Evolutionary conservation across 73 alveolate genomes (phyloP).

Genomic region (Tetrahymena borealis): DNA sequence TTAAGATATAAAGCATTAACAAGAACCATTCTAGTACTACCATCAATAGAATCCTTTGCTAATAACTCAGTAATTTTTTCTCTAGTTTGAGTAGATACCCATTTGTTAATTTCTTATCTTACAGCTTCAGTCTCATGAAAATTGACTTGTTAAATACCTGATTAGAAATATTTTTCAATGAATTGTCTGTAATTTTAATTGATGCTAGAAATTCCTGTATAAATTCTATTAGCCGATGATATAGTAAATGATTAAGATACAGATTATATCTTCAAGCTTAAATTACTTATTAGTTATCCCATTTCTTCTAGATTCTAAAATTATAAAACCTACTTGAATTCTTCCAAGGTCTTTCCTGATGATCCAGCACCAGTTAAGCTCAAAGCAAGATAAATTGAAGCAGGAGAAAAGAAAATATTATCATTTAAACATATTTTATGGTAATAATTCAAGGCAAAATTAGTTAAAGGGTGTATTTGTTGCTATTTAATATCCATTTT

Average conservation of each 20-base stretch:
- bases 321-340: background rate
- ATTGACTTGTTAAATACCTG: background rate
- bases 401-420: background rate
- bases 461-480: too few relatives aligned
- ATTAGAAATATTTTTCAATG: background rate
- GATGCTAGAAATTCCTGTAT: background rate
- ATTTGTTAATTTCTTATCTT: background rate
- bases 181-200: background rate
- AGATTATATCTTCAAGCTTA: background rate
- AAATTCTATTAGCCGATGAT: background rate
- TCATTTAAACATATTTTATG: too few relatives aligned
- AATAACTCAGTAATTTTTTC: background rate
- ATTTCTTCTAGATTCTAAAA: background rate
- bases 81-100: background rate
- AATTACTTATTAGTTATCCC: background rate
- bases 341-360: background rate
- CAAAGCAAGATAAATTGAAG: background rate
- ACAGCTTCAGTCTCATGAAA: background rate
- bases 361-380: background rate
- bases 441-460: too few relatives aligned
- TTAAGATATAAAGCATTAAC: background rate
- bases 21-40: background rate
- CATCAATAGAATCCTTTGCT: background rate
- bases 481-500: too few relatives aligned
- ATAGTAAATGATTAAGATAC: background rate